These are phyloP conservation scores for Thozetella sp. DNA, from an alignment of 495 filamentous ascomycete genomes.

Conservation along the genomic window DNA sequence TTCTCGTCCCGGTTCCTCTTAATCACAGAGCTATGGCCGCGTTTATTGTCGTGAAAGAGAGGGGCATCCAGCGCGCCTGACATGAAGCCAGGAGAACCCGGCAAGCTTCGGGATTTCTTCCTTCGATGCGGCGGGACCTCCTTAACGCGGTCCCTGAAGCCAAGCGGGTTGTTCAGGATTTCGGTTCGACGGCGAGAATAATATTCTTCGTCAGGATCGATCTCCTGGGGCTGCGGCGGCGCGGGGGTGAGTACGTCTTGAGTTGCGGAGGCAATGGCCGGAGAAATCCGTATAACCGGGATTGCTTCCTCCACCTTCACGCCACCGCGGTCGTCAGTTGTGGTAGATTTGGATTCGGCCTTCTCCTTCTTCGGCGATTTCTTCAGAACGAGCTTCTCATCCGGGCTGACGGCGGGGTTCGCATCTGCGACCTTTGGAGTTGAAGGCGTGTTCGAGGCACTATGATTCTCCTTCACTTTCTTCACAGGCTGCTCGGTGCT, in stretches of 20 bases:
- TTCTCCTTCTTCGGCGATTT: too few species aligned
- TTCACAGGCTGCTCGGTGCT: not conserved
- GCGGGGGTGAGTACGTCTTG: slow-evolving; percentile 2
- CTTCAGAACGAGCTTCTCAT: too few species aligned
- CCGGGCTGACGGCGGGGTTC: too few species aligned
- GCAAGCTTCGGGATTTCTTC: not conserved
- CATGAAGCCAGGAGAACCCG: not conserved
- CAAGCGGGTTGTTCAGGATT: slow-evolving; percentile 24
- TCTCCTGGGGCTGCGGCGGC: not conserved
- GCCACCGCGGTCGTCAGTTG: not conserved
- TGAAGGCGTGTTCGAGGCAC: too few species aligned
- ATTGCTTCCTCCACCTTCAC: not conserved
- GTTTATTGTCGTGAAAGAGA: not conserved
- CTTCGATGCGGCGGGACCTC: slow-evolving; percentile 4
- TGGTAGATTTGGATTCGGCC: not conserved
- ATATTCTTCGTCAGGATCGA: slow-evolving; percentile 10
- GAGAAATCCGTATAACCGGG: not conserved
- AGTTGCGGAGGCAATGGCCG: not conserved
- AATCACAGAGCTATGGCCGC: too few species aligned
- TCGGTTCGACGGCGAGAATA: slow-evolving; percentile 17
- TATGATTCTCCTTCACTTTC: not conserved
- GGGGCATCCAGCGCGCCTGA: not conserved
- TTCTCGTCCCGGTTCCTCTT: too few species aligned
- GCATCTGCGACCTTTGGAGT: too few species aligned
- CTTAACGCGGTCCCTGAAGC: slow-evolving; percentile 24